These are phyloP conservation scores for Penicillium fuscoglaucum DNA, from an alignment of 2,329 filamentous ascomycete genomes.

Conservation along the genomic window DNA sequence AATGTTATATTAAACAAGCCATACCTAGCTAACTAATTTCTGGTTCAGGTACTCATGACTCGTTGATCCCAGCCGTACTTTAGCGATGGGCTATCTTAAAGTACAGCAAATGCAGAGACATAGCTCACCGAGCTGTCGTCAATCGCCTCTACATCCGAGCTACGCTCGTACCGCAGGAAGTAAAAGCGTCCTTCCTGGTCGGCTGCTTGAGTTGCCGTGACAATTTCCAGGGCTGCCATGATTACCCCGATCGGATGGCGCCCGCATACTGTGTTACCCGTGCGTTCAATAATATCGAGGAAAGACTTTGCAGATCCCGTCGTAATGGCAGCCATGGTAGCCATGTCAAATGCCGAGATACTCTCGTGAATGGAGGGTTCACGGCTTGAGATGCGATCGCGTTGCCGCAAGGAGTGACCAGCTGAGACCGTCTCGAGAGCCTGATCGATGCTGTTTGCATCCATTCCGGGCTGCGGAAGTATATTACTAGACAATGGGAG, in stretches of 20 bases:
- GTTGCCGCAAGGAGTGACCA: slow-evolving; percentile 32
- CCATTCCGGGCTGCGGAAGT: slow-evolving; percentile 41
- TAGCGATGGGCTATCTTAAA: slow-evolving; percentile 46
- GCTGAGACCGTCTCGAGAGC: slow-evolving; percentile 32
- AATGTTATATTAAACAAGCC: not conserved
- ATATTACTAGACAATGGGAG: slow-evolving; percentile 45
- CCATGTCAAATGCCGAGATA: slow-evolving; percentile 75
- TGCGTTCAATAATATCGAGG: slow-evolving; percentile 65
- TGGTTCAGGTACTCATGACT: not conserved
- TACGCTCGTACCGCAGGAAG: slow-evolving; percentile 85
- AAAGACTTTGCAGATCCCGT: slow-evolving; percentile 72
- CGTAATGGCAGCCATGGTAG: slow-evolving; percentile 82
- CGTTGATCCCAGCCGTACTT: not conserved
- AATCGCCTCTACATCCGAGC: slow-evolving; percentile 67
- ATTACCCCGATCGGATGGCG: slow-evolving; percentile 90
- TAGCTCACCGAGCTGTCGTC: slow-evolving; percentile 90
- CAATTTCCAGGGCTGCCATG: slow-evolving; percentile 79
- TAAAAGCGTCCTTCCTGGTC: slow-evolving; percentile 60
- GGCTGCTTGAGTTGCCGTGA: slow-evolving; percentile 46
- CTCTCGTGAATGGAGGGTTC: slow-evolving; percentile 72
- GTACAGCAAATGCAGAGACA: slow-evolving; percentile 81
- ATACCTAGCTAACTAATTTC: not conserved
- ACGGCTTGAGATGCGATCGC: slow-evolving; percentile 35
- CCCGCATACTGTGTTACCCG: slow-evolving; percentile 90
- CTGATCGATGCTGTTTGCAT: slow-evolving; percentile 27